Conservation (phyloP, 2,329 filamentous ascomycete genomes). For the Curvularia verruculosa region DNA sequence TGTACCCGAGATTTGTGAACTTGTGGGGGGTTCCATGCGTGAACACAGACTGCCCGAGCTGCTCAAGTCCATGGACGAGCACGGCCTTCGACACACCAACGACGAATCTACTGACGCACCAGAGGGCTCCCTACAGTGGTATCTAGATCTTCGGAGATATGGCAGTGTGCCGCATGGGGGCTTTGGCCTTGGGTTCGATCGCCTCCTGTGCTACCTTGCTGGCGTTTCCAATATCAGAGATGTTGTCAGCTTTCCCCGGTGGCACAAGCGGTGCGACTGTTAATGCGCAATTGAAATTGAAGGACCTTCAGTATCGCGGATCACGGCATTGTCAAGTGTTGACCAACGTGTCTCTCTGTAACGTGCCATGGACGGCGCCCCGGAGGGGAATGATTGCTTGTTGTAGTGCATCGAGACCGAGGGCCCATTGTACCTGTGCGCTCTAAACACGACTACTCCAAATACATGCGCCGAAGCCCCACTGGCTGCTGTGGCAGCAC, state of each 20-base stretch:
- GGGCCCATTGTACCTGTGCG: conserved; percentile 28
- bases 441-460: conserved; percentile 5
- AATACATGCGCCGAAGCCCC: not conserved
- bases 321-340: conserved; percentile 13
- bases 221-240: conserved; percentile 84
- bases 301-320: conserved; percentile 11
- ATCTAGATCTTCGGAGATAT: conserved; percentile 84
- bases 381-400: conserved; percentile 11
- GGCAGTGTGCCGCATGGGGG: conserved; percentile 92
- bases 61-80: conserved; percentile 71
- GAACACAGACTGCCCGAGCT: conserved; percentile 76
- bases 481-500: not conserved
- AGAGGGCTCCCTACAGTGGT: conserved; percentile 71
- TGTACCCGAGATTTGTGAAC: conserved; percentile 82
- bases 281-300: conserved; percentile 32
- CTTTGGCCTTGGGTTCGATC: conserved; percentile 89
- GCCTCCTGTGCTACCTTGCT: conserved; percentile 80
- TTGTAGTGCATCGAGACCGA: conserved; percentile 8
- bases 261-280: conserved; percentile 62
- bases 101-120: conserved; percentile 23
- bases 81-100: conserved; percentile 61
- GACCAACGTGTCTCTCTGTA: conserved; percentile 8
- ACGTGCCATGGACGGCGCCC: conserved; percentile 12
- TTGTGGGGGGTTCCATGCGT: conserved; percentile 87
- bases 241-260: conserved; percentile 84